A percentile compares a stretch with the other conserved stretches of the same genome.
Conservation (phyloP, 108 stramenopile species). For the Cyclotella distinguenda region DNA sequence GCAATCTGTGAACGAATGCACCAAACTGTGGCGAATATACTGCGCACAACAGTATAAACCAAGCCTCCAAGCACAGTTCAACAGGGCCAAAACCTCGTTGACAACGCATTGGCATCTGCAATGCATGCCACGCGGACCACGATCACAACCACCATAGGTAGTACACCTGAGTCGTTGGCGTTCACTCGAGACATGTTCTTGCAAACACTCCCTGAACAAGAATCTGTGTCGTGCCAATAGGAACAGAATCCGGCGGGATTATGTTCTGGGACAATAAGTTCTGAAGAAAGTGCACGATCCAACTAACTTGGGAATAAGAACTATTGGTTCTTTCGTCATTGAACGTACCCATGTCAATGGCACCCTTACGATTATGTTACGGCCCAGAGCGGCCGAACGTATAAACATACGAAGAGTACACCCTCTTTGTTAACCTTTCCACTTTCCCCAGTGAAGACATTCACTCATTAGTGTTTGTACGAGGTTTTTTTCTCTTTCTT, state of each 20-base stretch:
- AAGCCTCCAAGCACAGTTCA: not conserved
- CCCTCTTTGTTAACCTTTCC: not conserved
- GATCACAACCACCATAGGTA: too few relatives aligned
- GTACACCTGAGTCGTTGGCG: too few relatives aligned
- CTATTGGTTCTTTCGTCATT: conserved; percentile 41
- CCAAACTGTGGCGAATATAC: not conserved
- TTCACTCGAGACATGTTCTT: not conserved
- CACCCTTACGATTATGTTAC: conserved; percentile 24
- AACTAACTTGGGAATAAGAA: conserved; percentile 21
- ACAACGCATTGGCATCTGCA: not conserved
- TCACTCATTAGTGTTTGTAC: too few relatives aligned
- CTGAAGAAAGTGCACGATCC: conserved; percentile 18
- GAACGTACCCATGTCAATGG: conserved; percentile 42
- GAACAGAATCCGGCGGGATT: not conserved
- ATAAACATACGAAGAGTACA: conserved; percentile 4
- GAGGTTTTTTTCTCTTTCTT: too few relatives aligned
- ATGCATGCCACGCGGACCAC: not conserved
- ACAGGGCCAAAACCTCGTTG: not conserved
- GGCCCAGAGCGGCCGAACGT: not conserved
- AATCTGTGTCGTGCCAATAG: not conserved
- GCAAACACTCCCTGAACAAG: not conserved
- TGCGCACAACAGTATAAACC: not conserved
- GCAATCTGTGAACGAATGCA: not conserved
- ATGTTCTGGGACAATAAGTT: conserved; percentile 10
- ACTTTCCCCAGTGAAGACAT: conserved; percentile 7